Conservation (phyloP, 345 rosid genomes). For the Populus euphratica region DNA sequence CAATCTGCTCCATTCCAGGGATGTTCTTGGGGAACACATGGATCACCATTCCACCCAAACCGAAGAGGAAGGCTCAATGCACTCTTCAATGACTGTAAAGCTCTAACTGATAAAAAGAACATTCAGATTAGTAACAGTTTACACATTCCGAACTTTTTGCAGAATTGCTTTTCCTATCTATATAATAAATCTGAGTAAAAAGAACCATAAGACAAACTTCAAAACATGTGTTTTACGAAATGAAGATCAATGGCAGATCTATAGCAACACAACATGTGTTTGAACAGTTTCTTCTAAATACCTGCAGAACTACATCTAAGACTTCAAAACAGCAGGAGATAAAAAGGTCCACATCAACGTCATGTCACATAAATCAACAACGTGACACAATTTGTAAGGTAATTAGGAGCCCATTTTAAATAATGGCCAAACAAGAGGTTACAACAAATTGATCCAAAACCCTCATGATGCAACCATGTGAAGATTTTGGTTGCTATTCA, state of each 20-base stretch:
- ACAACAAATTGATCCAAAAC: not conserved
- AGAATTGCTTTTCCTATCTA: slow-evolving; percentile 6
- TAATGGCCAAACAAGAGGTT: not conserved
- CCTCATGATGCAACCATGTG: not conserved
- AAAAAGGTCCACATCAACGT: not conserved
- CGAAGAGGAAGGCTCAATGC: slow-evolving; percentile 81
- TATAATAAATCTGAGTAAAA: not conserved
- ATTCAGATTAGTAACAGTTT: slow-evolving; percentile 16
- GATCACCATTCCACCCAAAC: slow-evolving; percentile 99
- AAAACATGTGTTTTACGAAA: not conserved
- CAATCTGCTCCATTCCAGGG: slow-evolving; percentile 98
- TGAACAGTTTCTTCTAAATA: not conserved
- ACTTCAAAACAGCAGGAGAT: not conserved
- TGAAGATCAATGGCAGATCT: not conserved
- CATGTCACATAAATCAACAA: not conserved
- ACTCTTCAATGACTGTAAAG: slow-evolving; percentile 63
- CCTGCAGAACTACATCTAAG: not conserved
- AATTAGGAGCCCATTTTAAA: not conserved
- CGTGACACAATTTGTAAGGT: not conserved
- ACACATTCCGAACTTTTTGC: not conserved
- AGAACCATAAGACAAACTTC: not conserved
- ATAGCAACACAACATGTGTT: not conserved
- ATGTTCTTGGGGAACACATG: slow-evolving; percentile 99
- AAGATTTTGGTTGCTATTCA: too few relatives aligned
- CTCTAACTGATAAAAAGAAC: slow-evolving; percentile 51